Evolutionary conservation across 306 rosid genomes (phyloP).

Genomic region (Astragalus glycyphyllos): DNA sequence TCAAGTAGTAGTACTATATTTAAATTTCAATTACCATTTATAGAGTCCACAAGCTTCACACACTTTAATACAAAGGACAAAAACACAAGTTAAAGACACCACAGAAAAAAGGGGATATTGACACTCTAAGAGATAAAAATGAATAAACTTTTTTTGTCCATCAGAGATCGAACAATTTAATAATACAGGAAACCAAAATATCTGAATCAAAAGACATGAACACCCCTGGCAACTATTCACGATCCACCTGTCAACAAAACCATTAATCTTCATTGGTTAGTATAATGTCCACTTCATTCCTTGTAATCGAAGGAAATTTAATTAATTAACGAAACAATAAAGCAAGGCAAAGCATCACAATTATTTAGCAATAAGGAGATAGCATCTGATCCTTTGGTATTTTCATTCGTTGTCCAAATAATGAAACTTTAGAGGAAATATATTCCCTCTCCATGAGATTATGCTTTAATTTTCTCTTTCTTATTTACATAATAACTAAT

Average conservation of each 20-base stretch:
- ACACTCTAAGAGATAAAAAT: background rate
- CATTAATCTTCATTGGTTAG: background rate
- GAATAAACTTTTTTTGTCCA: background rate
- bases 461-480: background rate
- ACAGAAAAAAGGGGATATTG: background rate
- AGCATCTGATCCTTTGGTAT: background rate
- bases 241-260: conserved; percentile 45
- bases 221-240: conserved; percentile 4
- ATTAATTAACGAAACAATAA: background rate
- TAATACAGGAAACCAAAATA: background rate
- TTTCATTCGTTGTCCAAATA: background rate
- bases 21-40: background rate
- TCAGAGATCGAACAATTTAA: conserved; percentile 36
- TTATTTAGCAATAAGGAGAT: background rate
- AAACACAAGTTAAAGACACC: background rate
- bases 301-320: background rate
- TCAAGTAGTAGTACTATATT: background rate
- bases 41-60: conserved; percentile 9
- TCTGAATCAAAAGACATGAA: conserved; percentile 18
- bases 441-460: conserved; percentile 8
- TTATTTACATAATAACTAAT: too few species aligned
- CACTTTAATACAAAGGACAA: conserved; percentile 24
- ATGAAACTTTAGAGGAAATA: background rate
- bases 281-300: background rate
- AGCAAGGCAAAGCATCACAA: background rate